phyloP scores from a whole-genome alignment of 139 green algal species.

The Chlorella vulgaris region DNA sequence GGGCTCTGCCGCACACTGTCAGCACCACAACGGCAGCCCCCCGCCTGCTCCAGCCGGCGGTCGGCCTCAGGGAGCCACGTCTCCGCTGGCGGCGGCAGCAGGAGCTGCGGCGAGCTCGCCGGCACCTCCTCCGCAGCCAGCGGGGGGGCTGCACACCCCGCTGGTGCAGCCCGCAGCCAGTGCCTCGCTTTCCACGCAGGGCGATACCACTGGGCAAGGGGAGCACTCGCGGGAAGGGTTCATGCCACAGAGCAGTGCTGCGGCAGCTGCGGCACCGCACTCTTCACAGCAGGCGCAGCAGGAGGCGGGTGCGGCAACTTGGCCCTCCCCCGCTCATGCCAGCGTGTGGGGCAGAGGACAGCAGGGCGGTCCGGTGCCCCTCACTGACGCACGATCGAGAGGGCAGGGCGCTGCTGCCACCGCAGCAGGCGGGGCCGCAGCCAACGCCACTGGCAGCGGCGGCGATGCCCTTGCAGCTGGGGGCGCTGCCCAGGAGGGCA shows the following conservation, averaged over 20 bases:
- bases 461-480: no score
- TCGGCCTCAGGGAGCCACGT: no score
- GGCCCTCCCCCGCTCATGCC: not conserved
- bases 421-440: no score
- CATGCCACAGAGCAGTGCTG: constrained; percentile 27
- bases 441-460: no score
- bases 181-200: constrained; percentile 22
- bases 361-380: not conserved
- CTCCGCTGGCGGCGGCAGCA: not conserved
- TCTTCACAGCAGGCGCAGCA: not conserved
- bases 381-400: not conserved
- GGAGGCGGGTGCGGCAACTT: no score
- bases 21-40: no score
- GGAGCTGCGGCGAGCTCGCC: not conserved
- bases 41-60: no score
- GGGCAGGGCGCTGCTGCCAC: not conserved
- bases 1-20: not conserved
- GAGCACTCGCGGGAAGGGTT: not conserved
- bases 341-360: not conserved
- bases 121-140: not conserved
- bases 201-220: constrained; percentile 1
- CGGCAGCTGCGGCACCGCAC: not conserved
- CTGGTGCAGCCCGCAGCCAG: constrained; percentile 1
- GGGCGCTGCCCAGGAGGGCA: no score
- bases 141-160: no score